Percentiles rank a stretch among this genome's conserved stretches.
These are phyloP conservation scores for Pythium brachiatum DNA, from an alignment of 352 stramenopile species.

Conservation along the genomic window DNA sequence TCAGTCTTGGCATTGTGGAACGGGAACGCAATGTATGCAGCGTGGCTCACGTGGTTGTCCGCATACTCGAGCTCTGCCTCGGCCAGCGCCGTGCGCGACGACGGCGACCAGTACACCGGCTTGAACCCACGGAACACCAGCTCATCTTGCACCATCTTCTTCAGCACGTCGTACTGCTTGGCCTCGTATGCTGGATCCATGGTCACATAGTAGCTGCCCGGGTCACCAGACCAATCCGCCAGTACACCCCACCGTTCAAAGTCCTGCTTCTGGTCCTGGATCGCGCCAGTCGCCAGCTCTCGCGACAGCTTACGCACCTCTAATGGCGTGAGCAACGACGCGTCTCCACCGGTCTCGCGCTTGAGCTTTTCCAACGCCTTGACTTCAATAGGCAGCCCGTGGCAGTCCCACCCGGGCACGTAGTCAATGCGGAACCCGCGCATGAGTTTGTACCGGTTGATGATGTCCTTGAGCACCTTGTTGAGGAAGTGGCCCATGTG, in stretches of 20 bases:
- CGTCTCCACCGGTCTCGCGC: slow-evolving; percentile 24
- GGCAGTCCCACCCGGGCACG: slow-evolving; percentile 98
- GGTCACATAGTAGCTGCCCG: slow-evolving; percentile 91
- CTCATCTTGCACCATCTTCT: slow-evolving; percentile 94
- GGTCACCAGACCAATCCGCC: slow-evolving; percentile 74
- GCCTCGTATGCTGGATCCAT: slow-evolving; percentile 96
- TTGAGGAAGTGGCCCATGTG: slow-evolving; percentile 97
- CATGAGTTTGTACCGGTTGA: slow-evolving; percentile 96
- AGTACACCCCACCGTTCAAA: slow-evolving; percentile 96
- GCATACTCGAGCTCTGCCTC: slow-evolving; percentile 98
- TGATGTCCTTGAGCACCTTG: slow-evolving; percentile 97
- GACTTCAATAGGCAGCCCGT: slow-evolving; percentile 98
- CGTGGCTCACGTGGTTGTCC: slow-evolving; percentile 96
- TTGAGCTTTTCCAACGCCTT: slow-evolving; percentile 96
- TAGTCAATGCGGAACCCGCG: slow-evolving; percentile 93
- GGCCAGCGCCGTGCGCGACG: slow-evolving; percentile 95
- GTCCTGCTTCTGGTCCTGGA: slow-evolving; percentile 90
- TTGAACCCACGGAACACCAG: slow-evolving; percentile 98
- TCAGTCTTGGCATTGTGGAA: slow-evolving; percentile 26
- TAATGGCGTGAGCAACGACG: slow-evolving; percentile 73
- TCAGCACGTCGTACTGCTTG: slow-evolving; percentile 96
- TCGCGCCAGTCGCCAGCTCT: slow-evolving; percentile 90
- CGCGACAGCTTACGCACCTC: slow-evolving; percentile 90
- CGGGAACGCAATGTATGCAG: slow-evolving; percentile 93
- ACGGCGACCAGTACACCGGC: slow-evolving; percentile 98